Evolutionary conservation across 257 asterid species (phyloP), one percentile per base, ranked within the genome.

Genomic region (Jacaranda mimosifolia): DNA sequence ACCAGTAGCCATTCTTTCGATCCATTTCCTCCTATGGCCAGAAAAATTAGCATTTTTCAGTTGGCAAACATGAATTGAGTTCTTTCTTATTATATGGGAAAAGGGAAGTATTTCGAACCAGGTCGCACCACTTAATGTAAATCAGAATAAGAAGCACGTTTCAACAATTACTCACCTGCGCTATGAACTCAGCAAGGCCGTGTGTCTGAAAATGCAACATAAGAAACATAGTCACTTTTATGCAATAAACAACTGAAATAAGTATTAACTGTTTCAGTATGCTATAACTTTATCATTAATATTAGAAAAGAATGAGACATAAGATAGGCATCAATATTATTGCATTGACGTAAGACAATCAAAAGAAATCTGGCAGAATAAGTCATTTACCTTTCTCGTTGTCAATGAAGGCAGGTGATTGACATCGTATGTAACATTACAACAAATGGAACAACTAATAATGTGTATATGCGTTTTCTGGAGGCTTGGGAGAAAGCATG

Each of bases 21-120:
- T 92, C 99, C 98, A 94, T 94, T 85, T 94, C 99, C 89, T 94
- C 99, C 99, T 94, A 82, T 42, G 85, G 67, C 73, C 80, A 76
- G 76, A 26, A 83, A 77, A 81, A 36, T 48, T 6, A 19, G 63
- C 32, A n/a, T 4, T 58, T 63, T 48, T 80, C 36, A 58, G 80
- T 83, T 36, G 75, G 78, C 39, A 77, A 62, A 57, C 57, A 40
- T 52, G 67, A 4, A 35, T 12, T 46, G 9, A 57, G 19, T 32
- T 70, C 46, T 74, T 49, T 48, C 68, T 68, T 70, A 21, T 63
- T 55, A 35, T 49, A 68, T 26, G 14, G 55, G 52, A 66, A 56
- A 66, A 74, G 21, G 36, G 60, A 32, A 68, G 57, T 13, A 40
- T 46, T 56, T n/a, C 52, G 46, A 55, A 73, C 13, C 59, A 56